Conservation (phyloP, 345 rosid genomes). For the Acer campestre region DNA sequence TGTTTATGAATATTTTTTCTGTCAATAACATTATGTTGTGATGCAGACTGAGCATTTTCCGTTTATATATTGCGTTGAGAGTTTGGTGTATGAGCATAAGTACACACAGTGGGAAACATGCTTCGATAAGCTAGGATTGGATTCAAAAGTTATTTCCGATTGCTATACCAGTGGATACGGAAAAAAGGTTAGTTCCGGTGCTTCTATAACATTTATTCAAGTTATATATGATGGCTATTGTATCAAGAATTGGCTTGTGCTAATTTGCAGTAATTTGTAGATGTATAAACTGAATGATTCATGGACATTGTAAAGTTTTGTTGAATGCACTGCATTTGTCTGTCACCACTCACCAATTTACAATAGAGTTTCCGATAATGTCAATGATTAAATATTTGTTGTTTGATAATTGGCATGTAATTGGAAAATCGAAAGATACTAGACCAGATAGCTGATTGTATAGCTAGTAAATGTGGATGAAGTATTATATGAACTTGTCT, state of each 20-base stretch:
- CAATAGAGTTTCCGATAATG: neutral
- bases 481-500: neutral
- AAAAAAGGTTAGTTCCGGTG: constrained; percentile 46
- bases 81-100: constrained; percentile 51
- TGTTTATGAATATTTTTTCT: neutral
- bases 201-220: constrained; percentile 5
- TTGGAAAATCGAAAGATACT: neutral
- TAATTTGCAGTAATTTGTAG: neutral
- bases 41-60: constrained; percentile 79
- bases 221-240: neutral
- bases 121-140: constrained; percentile 58
- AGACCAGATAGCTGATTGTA: neutral
- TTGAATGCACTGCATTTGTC: neutral
- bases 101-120: constrained; percentile 74
- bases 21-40: constrained; percentile 18
- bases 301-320: neutral
- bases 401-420: neutral
- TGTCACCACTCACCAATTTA: neutral
- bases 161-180: constrained; percentile 70
- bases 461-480: neutral
- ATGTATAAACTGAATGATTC: neutral
- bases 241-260: neutral
- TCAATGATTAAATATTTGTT: neutral
- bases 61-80: constrained; percentile 75
- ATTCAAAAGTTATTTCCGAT: constrained; percentile 53